phyloP scores from a whole-genome alignment of 2,329 filamentous ascomycete genomes.

The Exophiala xenobiotica region DNA sequence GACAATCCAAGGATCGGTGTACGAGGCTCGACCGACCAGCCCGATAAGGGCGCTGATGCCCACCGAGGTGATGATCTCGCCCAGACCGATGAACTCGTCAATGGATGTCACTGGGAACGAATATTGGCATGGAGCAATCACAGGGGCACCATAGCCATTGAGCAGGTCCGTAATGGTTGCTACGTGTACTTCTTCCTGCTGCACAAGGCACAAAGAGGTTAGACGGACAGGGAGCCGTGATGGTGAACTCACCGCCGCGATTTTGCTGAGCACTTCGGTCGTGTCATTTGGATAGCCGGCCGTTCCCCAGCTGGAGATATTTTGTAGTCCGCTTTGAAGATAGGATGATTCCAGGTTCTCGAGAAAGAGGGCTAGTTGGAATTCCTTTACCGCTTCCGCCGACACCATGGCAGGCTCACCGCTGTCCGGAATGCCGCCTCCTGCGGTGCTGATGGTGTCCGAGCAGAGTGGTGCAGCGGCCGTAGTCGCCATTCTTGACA shows the following conservation, averaged over 20 bases:
- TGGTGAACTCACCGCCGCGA: constrained; percentile 19
- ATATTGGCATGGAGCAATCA: constrained; percentile 31
- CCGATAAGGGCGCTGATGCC: constrained; percentile 33
- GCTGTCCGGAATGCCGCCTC: constrained; percentile 6
- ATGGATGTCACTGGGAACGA: constrained; percentile 27
- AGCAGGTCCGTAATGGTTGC: constrained; percentile 27
- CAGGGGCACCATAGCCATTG: constrained; percentile 23
- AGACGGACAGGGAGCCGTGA: neutral
- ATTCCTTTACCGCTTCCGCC: constrained; percentile 21
- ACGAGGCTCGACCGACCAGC: constrained; percentile 23
- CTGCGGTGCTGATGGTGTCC: constrained; percentile 3
- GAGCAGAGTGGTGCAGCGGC: constrained; percentile 3
- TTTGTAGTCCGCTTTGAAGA: constrained; percentile 30
- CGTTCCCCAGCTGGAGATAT: constrained; percentile 29
- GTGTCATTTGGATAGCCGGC: constrained; percentile 32
- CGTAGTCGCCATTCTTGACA: neutral
- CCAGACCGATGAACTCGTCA: constrained; percentile 30
- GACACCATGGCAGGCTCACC: constrained; percentile 10
- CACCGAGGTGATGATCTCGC: constrained; percentile 32
- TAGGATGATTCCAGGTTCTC: constrained; percentile 32
- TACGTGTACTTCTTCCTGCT: constrained; percentile 26
- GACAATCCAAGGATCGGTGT: constrained; percentile 26
- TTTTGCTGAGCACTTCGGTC: constrained; percentile 31
- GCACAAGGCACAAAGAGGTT: neutral
- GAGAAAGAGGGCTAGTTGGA: constrained; percentile 32